A percentile compares a stretch with the other conserved stretches of the same genome.
phyloP scores from a whole-genome alignment of 495 filamentous ascomycete genomes.

The Massariosphaeria phaeospora region DNA sequence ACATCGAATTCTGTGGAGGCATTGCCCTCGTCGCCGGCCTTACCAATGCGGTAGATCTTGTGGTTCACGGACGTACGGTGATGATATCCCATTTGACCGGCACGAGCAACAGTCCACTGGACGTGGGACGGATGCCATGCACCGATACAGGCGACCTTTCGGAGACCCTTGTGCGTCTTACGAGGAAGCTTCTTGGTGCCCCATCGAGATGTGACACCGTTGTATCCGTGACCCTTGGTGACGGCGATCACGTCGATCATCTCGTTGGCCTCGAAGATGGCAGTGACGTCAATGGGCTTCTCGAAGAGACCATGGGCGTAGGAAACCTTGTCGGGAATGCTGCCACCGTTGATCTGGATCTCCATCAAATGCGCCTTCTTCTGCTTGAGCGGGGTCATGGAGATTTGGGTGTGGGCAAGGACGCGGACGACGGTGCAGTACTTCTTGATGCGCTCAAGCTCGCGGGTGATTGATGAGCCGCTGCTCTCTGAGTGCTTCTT shows the following conservation, averaged over 20 bases:
- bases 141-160: slow-evolving; percentile 99
- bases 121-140: slow-evolving; percentile 99
- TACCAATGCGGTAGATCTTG: slow-evolving; percentile 99
- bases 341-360: slow-evolving; percentile 99
- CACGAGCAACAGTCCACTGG: slow-evolving; percentile 99
- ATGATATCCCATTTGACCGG: slow-evolving; percentile 99
- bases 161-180: slow-evolving; percentile 99
- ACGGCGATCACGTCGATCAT: slow-evolving; percentile 99
- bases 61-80: slow-evolving; percentile 99
- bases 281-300: slow-evolving; percentile 88
- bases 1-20: slow-evolving; percentile 93
- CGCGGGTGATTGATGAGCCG: slow-evolving; percentile 84
- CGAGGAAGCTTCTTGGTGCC: slow-evolving; percentile 99
- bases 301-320: slow-evolving; percentile 94
- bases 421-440: slow-evolving; percentile 99
- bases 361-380: slow-evolving; percentile 99
- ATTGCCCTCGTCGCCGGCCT: slow-evolving; percentile 79
- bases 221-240: slow-evolving; percentile 98
- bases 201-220: slow-evolving; percentile 96
- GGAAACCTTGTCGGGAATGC: slow-evolving; percentile 89
- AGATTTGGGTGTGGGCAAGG: slow-evolving; percentile 98
- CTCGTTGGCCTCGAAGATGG: slow-evolving; percentile 99
- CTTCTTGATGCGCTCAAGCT: slow-evolving; percentile 99
- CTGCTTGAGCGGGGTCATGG: slow-evolving; percentile 98
- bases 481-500: slow-evolving; percentile 96